phyloP scores from a whole-genome alignment of 441 rosid species.

The Jatropha podagrica region DNA sequence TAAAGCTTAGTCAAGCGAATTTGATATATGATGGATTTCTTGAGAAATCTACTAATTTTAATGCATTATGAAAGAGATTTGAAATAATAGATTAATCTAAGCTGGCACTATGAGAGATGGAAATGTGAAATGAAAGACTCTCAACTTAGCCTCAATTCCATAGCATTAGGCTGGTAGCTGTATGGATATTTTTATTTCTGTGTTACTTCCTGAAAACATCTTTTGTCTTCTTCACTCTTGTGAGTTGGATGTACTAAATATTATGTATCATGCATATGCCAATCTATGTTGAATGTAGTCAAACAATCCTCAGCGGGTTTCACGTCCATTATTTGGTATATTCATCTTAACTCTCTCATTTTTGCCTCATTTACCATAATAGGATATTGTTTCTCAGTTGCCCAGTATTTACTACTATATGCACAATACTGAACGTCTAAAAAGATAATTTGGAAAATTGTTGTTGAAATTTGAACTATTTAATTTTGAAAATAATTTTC shows the following conservation, averaged over 20 bases:
- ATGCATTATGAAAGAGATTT: not conserved
- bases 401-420: not conserved
- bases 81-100: not conserved
- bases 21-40: not conserved
- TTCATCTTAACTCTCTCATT: conserved; percentile 1
- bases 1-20: not conserved
- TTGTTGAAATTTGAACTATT: not conserved
- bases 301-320: not conserved
- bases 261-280: not conserved
- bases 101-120: not conserved
- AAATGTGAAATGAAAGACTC: not conserved
- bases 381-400: not conserved
- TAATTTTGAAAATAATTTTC: not conserved
- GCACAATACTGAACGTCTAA: not conserved
- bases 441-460: not conserved
- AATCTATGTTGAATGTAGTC: not conserved
- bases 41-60: not conserved
- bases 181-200: not conserved
- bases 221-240: not conserved
- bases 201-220: not conserved
- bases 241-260: not conserved
- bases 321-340: not conserved
- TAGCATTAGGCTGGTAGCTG: not conserved
- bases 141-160: not conserved
- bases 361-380: too few species aligned